Conservation (phyloP, 352 stramenopile species). For the Phytophthora multivora region DNA sequence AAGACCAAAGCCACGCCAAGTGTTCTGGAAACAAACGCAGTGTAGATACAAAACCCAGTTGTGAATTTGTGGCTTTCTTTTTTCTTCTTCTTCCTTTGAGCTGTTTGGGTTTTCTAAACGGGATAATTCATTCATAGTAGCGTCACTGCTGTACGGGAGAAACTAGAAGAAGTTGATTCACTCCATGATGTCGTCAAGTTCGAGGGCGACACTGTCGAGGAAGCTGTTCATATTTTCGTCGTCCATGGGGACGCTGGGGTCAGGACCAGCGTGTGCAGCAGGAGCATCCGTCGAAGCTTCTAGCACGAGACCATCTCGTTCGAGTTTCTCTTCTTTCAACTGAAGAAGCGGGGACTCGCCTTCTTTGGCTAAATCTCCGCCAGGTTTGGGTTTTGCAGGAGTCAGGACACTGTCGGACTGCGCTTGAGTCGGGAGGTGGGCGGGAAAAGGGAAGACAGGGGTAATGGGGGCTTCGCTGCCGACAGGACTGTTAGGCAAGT, state of each 20-base stretch:
- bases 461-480: slow-evolving; percentile 9
- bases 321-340: slow-evolving; percentile 29
- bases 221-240: slow-evolving; percentile 84
- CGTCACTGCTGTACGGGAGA: slow-evolving; percentile 14
- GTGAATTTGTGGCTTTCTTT: slow-evolving; percentile 29
- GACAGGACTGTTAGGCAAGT: slow-evolving; percentile 6
- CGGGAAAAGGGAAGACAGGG: slow-evolving; percentile 26
- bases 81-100: slow-evolving; percentile 12
- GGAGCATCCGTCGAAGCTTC: slow-evolving; percentile 5
- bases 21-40: slow-evolving; percentile 14
- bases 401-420: slow-evolving; percentile 3
- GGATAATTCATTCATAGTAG: slow-evolving; percentile 3
- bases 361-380: slow-evolving; percentile 6
- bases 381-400: slow-evolving; percentile 9
- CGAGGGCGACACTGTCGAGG: slow-evolving; percentile 80
- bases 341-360: slow-evolving; percentile 16
- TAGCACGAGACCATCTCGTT: slow-evolving; percentile 22
- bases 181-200: slow-evolving; percentile 81
- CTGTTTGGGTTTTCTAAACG: slow-evolving; percentile 14
- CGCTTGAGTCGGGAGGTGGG: slow-evolving; percentile 16
- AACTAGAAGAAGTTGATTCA: slow-evolving; percentile 26
- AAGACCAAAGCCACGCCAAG: slow-evolving; percentile 1
- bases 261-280: slow-evolving; percentile 8
- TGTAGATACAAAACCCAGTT: slow-evolving; percentile 21
- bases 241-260: slow-evolving; percentile 37